Evolutionary conservation across 2,329 filamentous ascomycete genomes (phyloP).

Genomic region (Eutypa lata): DNA sequence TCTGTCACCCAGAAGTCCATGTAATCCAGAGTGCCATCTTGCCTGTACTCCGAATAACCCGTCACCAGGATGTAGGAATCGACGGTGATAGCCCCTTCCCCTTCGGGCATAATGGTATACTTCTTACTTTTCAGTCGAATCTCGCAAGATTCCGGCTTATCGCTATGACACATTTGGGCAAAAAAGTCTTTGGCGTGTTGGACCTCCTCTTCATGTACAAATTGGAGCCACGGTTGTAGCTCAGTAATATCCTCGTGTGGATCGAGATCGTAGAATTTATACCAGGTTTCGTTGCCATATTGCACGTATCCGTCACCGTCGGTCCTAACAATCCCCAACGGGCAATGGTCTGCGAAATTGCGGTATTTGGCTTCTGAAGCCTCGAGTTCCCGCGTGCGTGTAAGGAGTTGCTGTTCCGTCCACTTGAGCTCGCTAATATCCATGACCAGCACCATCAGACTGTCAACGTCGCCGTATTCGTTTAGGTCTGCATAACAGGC

Average conservation of each 20-base stretch:
- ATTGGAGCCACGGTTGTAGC: conserved; percentile 21
- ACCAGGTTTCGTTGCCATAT: conserved; percentile 24
- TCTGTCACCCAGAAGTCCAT: conserved; percentile 27
- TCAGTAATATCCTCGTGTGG: conserved; percentile 3
- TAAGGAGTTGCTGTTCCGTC: conserved; percentile 22
- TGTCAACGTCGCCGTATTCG: conserved; percentile 18
- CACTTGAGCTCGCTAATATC: conserved; percentile 27
- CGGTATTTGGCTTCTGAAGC: conserved; percentile 21
- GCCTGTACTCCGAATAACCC: conserved; percentile 19
- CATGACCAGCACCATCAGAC: conserved; percentile 23
- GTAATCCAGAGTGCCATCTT: conserved; percentile 20
- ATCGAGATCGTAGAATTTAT: conserved; percentile 16
- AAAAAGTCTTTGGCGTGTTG: conserved; percentile 17
- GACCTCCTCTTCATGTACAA: conserved; percentile 15
- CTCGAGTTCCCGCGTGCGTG: conserved; percentile 20
- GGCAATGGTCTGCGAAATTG: conserved; percentile 24
- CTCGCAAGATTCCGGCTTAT: conserved; percentile 17
- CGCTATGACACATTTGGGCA: conserved; percentile 4
- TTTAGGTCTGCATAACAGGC: conserved; percentile 23
- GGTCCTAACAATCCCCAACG: conserved; percentile 23
- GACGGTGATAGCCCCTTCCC: conserved; percentile 17
- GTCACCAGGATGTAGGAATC: conserved; percentile 18
- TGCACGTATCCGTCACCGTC: conserved; percentile 20
- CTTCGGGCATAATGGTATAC: conserved; percentile 19
- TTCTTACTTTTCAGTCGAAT: conserved; percentile 18